These are phyloP conservation scores for Willaertia magna DNA, from an alignment of 208 protist species.

Conservation along the genomic window DNA sequence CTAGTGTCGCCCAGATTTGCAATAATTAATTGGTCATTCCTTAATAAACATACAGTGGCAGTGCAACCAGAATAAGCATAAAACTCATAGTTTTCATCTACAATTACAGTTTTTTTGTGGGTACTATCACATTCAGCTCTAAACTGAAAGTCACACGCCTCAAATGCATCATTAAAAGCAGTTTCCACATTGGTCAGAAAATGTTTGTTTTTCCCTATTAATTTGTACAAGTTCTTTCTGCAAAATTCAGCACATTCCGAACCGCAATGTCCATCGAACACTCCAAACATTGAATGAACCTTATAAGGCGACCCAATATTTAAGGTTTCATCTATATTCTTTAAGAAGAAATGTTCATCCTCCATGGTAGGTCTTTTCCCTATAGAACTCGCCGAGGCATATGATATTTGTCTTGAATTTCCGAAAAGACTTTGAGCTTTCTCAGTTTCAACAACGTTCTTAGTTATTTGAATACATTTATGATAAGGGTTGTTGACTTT, in stretches of 20 bases:
- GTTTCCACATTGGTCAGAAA: not conserved
- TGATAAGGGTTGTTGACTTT: no score
- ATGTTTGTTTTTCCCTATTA: not conserved
- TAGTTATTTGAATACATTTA: no score
- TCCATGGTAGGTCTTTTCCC: not conserved
- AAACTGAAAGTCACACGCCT: not conserved
- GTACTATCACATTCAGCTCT: not conserved
- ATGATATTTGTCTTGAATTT: not conserved
- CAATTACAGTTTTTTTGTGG: not conserved
- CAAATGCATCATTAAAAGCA: not conserved
- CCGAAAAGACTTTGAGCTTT: not conserved
- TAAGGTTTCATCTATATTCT: not conserved
- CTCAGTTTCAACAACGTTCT: no score
- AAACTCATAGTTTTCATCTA: not conserved
- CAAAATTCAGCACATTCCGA: not conserved
- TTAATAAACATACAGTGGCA: not conserved
- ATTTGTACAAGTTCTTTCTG: not conserved
- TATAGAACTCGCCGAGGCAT: not conserved
- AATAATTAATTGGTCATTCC: not conserved
- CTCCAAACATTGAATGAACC: not conserved
- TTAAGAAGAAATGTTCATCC: conserved; percentile 4
- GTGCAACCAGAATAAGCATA: not conserved
- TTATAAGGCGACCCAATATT: not conserved
- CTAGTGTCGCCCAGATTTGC: not conserved
- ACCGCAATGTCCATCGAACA: not conserved